Evolutionary conservation across 768 basidiomycete species (phyloP), one percentile per base, ranked within the genome.

Genomic region (Hericium alpestre): DNA sequence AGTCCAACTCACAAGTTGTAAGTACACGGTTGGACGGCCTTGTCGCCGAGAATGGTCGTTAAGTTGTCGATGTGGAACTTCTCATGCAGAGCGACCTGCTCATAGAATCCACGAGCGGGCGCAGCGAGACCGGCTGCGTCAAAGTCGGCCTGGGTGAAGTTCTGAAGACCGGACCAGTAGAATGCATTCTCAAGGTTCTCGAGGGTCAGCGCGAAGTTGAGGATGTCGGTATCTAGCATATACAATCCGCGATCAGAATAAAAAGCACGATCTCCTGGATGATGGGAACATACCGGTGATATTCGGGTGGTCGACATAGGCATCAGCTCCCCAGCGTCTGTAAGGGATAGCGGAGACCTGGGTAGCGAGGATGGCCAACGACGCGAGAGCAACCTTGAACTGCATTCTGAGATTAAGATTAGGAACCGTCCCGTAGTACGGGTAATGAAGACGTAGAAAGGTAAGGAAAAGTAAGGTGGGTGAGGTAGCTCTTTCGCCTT

Each of bases 31-130:
- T 76, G 56, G 12, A 77, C 72, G 9, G 79, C 75, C 5, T 72
- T 66, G 25, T 69, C 70, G 1, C 77, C 76, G 37, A 84, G 68
- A 0, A 73, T 73, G 8, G 57, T 63, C 8, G 78, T 68, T 27
- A 87, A 71, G 65, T 80, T 75, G 7, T 72, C 64, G 58, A 82
- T 80, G 68, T 88, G 86, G 11, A 69, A 67, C 32, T 66, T 64
- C 65, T 86, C 82, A 65, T 86, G 83, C 38, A 72, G 67, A 20
- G 68, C 67, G 55, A 87, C 79, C 65, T 86, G 75, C 20, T 67
- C 61, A 61, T 80, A 75, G 15, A 79, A 75, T 1, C 69, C 74
- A 53, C 77, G 73, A 49, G 79, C 78, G 72, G 75, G 79, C 52
- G 70, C 48, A 51, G 73, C 71, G 63, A 77, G 79, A 2, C 79